Conservation (phyloP, 2,329 filamentous ascomycete species). For the Amesomyces nigricolor region DNA sequence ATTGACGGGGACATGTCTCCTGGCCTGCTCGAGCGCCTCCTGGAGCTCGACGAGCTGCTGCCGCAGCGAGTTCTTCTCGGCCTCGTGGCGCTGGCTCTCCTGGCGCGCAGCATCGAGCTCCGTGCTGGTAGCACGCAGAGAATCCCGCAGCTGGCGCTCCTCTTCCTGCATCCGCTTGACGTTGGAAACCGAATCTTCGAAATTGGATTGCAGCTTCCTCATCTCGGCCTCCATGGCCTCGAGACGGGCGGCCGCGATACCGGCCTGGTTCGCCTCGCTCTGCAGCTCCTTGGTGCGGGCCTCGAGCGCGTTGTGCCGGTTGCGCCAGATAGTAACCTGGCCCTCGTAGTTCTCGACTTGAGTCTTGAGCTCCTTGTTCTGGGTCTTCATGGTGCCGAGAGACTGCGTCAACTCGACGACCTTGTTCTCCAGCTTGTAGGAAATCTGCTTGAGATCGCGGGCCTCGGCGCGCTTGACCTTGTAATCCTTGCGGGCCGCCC, state of each 20-base stretch:
- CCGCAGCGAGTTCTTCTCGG: constrained; percentile 76
- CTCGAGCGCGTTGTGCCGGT: constrained; percentile 83
- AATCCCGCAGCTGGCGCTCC: constrained; percentile 78
- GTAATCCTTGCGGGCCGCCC: constrained; percentile 72
- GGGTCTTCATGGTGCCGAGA: constrained; percentile 82
- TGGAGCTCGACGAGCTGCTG: constrained; percentile 87
- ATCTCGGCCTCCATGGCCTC: constrained; percentile 93
- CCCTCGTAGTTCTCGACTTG: constrained; percentile 95
- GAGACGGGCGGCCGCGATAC: constrained; percentile 86
- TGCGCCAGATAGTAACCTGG: constrained; percentile 95
- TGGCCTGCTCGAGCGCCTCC: constrained; percentile 85
- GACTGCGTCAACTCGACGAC: constrained; percentile 96
- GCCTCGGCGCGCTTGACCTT: constrained; percentile 91
- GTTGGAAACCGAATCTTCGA: constrained; percentile 83
- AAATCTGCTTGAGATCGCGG: constrained; percentile 97
- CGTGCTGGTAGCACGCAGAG: constrained; percentile 68
- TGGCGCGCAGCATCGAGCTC: constrained; percentile 77
- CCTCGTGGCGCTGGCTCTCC: constrained; percentile 69
- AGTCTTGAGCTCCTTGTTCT: constrained; percentile 82
- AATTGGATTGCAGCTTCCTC: constrained; percentile 80
- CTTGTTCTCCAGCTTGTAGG: constrained; percentile 99
- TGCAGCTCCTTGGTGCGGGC: constrained; percentile 89
- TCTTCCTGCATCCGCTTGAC: constrained; percentile 94
- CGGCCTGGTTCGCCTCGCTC: constrained; percentile 93
- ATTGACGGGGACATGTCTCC: constrained; percentile 68